phyloP scores from a whole-genome alignment of 768 basidiomycete genomes.

The Antrodiella citrinella region DNA sequence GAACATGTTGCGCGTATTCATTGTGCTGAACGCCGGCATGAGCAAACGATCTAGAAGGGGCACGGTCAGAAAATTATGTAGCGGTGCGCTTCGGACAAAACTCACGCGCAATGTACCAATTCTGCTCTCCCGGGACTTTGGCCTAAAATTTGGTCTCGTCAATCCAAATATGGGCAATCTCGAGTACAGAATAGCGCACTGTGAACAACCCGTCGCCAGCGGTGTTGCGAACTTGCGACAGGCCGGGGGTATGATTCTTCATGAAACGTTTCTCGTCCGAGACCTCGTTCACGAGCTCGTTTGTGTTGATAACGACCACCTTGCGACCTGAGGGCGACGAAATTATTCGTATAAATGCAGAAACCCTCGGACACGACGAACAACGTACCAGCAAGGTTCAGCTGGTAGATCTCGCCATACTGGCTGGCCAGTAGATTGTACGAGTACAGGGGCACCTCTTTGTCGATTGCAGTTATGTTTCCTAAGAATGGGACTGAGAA shows the following conservation, averaged over 20 bases:
- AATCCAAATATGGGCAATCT: not conserved
- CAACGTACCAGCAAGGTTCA: slow-evolving; percentile 18
- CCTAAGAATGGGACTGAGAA: slow-evolving; percentile 34
- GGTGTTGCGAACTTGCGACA: slow-evolving; percentile 28
- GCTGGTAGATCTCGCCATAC: slow-evolving; percentile 11
- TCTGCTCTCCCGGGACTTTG: slow-evolving; percentile 29
- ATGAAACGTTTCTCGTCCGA: slow-evolving; percentile 35
- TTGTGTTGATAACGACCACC: slow-evolving; percentile 25
- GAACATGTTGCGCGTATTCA: slow-evolving; percentile 37
- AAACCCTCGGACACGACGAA: slow-evolving; percentile 3
- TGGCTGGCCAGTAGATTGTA: slow-evolving; percentile 21
- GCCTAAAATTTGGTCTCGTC: slow-evolving; percentile 21
- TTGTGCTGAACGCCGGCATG: slow-evolving; percentile 35
- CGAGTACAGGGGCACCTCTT: slow-evolving; percentile 27
- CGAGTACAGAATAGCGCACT: slow-evolving; percentile 10
- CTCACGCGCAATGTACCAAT: slow-evolving; percentile 40
- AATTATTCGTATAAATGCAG: not conserved
- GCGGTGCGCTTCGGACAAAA: too few relatives aligned
- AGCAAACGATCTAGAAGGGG: slow-evolving; percentile 28
- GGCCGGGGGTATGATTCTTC: slow-evolving; percentile 26
- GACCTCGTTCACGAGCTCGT: slow-evolving; percentile 33
- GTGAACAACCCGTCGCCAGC: slow-evolving; percentile 36
- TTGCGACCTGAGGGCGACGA: slow-evolving; percentile 6
- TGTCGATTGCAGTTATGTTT: slow-evolving; percentile 27
- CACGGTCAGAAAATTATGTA: too few relatives aligned